phyloP scores from a whole-genome alignment of 2,329 filamentous ascomycete species.

The Xylaria sp. region DNA sequence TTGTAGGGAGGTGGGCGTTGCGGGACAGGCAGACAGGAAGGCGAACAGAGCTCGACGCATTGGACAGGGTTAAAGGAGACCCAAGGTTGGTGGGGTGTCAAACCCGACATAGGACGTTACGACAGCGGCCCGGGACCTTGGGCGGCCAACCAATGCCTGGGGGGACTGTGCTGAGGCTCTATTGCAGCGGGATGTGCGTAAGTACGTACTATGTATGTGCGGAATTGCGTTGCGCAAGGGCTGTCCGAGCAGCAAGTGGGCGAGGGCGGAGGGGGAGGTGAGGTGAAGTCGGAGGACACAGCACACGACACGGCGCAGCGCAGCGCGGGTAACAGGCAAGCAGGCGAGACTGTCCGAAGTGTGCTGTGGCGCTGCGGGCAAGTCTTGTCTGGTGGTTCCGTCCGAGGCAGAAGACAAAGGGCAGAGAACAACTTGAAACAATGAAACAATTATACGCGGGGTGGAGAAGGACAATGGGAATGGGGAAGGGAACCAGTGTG shows the following conservation, averaged over 20 bases:
- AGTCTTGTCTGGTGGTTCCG: background rate
- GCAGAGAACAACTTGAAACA: slow-evolving; percentile 28
- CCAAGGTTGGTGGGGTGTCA: slow-evolving; percentile 12
- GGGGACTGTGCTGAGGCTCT: no score
- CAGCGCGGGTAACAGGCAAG: background rate
- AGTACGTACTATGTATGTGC: no score
- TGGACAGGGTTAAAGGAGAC: slow-evolving; percentile 10
- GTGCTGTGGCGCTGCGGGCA: slow-evolving; percentile 20
- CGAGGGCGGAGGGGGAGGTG: no score
- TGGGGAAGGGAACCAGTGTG: background rate
- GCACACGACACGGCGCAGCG: no score
- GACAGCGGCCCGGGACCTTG: slow-evolving; percentile 16
- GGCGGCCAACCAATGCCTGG: slow-evolving; percentile 9
- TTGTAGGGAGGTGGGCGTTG: no score
- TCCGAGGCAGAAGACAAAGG: slow-evolving; percentile 21
- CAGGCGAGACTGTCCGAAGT: slow-evolving; percentile 18
- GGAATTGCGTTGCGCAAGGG: slow-evolving; percentile 14
- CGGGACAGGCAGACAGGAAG: slow-evolving; percentile 23
- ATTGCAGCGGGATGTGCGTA: no score
- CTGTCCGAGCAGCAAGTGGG: no score
- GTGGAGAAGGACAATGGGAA: slow-evolving; percentile 19
- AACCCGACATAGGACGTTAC: no score
- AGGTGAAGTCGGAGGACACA: background rate
- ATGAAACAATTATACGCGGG: slow-evolving; percentile 26
- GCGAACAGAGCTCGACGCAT: slow-evolving; percentile 5